Conservation (phyloP, 2,329 filamentous ascomycete species). For the Phyllosticta citriasiana region DNA sequence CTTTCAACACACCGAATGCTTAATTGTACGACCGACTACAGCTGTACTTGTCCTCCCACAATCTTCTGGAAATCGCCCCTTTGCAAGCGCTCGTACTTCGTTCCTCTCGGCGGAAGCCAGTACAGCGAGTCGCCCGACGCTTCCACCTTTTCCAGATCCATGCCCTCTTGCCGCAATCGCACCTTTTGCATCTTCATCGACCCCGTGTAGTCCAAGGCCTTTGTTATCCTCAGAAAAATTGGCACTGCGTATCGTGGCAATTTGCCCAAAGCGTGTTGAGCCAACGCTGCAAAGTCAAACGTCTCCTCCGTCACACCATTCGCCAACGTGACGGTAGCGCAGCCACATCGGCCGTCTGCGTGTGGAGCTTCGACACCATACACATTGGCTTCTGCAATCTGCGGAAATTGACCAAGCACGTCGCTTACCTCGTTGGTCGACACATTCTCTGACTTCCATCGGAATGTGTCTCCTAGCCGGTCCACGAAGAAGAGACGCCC, state of each 20-base stretch:
- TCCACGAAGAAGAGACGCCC: constrained; percentile 42
- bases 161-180: constrained; percentile 31
- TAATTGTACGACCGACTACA: constrained; percentile 4
- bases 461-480: constrained; percentile 38
- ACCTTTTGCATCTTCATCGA: constrained; percentile 39
- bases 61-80: constrained; percentile 28
- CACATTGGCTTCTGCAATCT: constrained; percentile 39
- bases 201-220: constrained; percentile 34
- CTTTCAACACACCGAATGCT: not conserved
- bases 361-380: constrained; percentile 39
- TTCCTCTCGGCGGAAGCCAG: constrained; percentile 28
- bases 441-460: constrained; percentile 43
- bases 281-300: constrained; percentile 26
- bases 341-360: constrained; percentile 42
- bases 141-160: constrained; percentile 32
- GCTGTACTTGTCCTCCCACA: constrained; percentile 18
- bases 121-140: constrained; percentile 27
- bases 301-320: constrained; percentile 21
- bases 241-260: constrained; percentile 39
- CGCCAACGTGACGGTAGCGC: constrained; percentile 36
- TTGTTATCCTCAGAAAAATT: constrained; percentile 32
- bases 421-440: constrained; percentile 39
- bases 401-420: constrained; percentile 34
- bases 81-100: constrained; percentile 30
- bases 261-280: constrained; percentile 27